Base-by-base conservation (phyloP, 495 filamentous ascomycete genomes). In the Penicillium soppii region DNA sequence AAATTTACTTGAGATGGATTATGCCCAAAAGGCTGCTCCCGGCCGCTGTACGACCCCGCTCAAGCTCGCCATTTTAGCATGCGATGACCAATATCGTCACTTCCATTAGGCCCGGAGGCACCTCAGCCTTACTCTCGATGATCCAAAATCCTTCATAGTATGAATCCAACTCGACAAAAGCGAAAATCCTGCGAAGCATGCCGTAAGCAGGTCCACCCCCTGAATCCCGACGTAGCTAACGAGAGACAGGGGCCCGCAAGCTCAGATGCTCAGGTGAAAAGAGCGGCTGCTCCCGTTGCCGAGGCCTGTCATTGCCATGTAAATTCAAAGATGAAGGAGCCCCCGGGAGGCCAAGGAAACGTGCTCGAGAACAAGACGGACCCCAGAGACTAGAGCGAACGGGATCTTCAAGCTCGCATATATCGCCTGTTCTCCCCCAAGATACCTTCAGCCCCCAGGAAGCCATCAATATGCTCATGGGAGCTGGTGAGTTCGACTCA, bases 221-320 rank as follows among this genome's bases (percentile, higher is more conserved):
- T 13, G 10, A 13, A 12, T 12, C 29, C 10, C 3, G 3, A 13
- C 3, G 8, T 21, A 33, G 27, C 26, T 47, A 43, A 45, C 20
- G 27, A 36, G 20, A 26, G 7, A 20, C n/a, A 65, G 62, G 62
- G 13, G 23, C 62, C 1, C 56, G 62, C 20, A 65, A 65, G 50
- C 59, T 65, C 27, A 50, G 56, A 54, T 65, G 62, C 53, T 65
- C 62, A 23, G 62, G 62, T 3, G 62, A 65, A 35, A 62, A 59
- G 35, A 59, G 36, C 8, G 62, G 62, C 8, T 65, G 62, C 41
- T 59, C 62, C 20, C 52, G 62, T 15, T 65, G 62, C 29, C 49
- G 47, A 0, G 35, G 49, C 15, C 22, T 62, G 5, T 47, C 46
- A 26, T 25, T 65, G 29, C 13, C 56, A 5, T 65, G 62, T 65